phyloP scores from a whole-genome alignment of 495 filamentous ascomycete species.

The Aspergillus avenaceus region DNA sequence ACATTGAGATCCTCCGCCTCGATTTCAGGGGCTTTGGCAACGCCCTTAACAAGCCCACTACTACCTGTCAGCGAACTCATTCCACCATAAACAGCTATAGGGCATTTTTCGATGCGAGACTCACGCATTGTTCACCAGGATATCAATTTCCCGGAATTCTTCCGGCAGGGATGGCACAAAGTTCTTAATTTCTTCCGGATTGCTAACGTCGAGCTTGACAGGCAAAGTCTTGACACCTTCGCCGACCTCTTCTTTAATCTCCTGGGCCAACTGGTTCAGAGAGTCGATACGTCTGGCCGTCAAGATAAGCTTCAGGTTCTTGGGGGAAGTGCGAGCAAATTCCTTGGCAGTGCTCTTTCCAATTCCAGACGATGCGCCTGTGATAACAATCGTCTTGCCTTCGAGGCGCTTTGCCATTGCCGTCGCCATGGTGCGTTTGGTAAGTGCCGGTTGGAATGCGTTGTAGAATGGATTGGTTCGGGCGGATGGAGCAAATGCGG shows the following conservation, averaged over 20 bases:
- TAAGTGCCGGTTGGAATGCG: slow-evolving; percentile 17
- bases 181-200: slow-evolving; percentile 65
- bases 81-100: background rate
- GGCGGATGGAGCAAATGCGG: slow-evolving; percentile 15
- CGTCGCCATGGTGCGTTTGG: slow-evolving; percentile 61
- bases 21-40: slow-evolving; percentile 84
- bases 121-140: slow-evolving; percentile 96
- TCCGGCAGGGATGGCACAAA: slow-evolving; percentile 73
- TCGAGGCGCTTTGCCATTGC: slow-evolving; percentile 81
- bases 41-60: slow-evolving; percentile 82
- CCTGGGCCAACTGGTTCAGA: slow-evolving; percentile 67
- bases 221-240: slow-evolving; percentile 78
- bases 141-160: slow-evolving; percentile 82
- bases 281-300: slow-evolving; percentile 81
- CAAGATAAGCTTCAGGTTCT: slow-evolving; percentile 76
- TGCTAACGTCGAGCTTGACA: slow-evolving; percentile 83
- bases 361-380: slow-evolving; percentile 92
- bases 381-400: slow-evolving; percentile 91
- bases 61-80: slow-evolving; percentile 5
- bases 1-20: slow-evolving; percentile 73
- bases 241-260: slow-evolving; percentile 76
- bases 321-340: slow-evolving; percentile 83
- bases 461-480: slow-evolving; percentile 16
- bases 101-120: slow-evolving; percentile 26
- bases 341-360: slow-evolving; percentile 82